phyloP scores from a whole-genome alignment of 1,284 basidiomycete genomes.

The Porphyrellus sp. region DNA sequence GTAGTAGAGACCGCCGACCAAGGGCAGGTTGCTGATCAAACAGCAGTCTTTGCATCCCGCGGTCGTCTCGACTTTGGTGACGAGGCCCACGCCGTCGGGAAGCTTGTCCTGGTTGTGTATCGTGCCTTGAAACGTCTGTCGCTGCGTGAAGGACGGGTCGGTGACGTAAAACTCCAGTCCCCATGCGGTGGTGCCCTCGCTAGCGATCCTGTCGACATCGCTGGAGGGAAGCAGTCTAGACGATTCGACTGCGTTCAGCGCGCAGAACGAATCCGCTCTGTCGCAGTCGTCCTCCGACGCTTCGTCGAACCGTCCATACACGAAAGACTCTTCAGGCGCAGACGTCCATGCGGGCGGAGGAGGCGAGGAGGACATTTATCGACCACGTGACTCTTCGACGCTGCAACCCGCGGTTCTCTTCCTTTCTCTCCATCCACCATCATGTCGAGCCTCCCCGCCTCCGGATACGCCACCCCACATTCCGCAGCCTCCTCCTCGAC shows the following conservation, averaged over 20 bases:
- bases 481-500: slow-evolving; percentile 22
- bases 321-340: slow-evolving; percentile 46
- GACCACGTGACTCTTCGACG: slow-evolving; percentile 1
- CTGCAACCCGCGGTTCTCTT: background rate
- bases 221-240: slow-evolving; percentile 49
- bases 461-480: slow-evolving; percentile 17
- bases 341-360: slow-evolving; percentile 49
- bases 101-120: slow-evolving; percentile 39
- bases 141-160: slow-evolving; percentile 5
- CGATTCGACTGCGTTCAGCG: slow-evolving; percentile 35
- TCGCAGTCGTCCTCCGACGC: slow-evolving; percentile 51
- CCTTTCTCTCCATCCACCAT: slow-evolving; percentile 5
- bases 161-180: slow-evolving; percentile 41
- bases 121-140: slow-evolving; percentile 11
- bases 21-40: slow-evolving; percentile 58
- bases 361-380: background rate
- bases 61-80: slow-evolving; percentile 40
- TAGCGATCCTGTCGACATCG: slow-evolving; percentile 46
- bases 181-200: slow-evolving; percentile 49
- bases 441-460: slow-evolving; percentile 5
- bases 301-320: slow-evolving; percentile 49
- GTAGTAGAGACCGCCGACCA: slow-evolving; percentile 59
- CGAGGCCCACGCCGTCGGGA: slow-evolving; percentile 18
- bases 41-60: slow-evolving; percentile 48
- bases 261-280: slow-evolving; percentile 50